phyloP scores from a whole-genome alignment of 192 early-diverging fungal species.

The Coemansia sp. region DNA sequence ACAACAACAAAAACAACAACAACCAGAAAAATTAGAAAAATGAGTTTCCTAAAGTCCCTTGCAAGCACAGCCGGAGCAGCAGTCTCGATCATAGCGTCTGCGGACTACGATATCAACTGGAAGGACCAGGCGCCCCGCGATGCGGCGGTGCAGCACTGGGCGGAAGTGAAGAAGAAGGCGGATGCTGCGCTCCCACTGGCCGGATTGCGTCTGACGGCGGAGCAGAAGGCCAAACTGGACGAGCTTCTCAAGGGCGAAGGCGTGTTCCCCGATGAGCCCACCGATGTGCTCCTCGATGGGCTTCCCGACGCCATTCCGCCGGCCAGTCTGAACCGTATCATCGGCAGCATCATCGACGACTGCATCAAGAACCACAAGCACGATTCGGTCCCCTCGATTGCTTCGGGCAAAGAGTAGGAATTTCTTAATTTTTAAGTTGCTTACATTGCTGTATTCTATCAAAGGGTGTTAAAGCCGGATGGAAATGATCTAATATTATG shows the following conservation, averaged over 20 bases:
- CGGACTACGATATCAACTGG: slow-evolving; percentile 47
- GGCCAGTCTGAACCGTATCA: slow-evolving; percentile 43
- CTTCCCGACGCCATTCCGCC: slow-evolving; percentile 46
- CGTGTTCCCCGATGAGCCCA: slow-evolving; percentile 37
- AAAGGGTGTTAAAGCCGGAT: too few relatives aligned
- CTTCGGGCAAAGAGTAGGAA: slow-evolving; percentile 5
- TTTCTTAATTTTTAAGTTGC: neutral
- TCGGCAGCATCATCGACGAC: slow-evolving; percentile 38
- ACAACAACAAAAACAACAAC: neutral
- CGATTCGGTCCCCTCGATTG: slow-evolving; percentile 8
- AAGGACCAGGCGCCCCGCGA: slow-evolving; percentile 19
- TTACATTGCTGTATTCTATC: too few relatives aligned
- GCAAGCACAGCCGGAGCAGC: slow-evolving; percentile 21
- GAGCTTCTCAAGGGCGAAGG: slow-evolving; percentile 35
- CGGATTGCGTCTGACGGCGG: slow-evolving; percentile 32
- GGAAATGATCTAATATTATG: too few relatives aligned
- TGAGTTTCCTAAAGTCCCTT: slow-evolving; percentile 27
- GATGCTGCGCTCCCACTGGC: slow-evolving; percentile 42
- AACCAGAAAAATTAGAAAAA: slow-evolving; percentile 5
- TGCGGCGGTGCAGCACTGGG: slow-evolving; percentile 34
- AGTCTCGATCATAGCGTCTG: slow-evolving; percentile 30
- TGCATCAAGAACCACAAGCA: slow-evolving; percentile 49
- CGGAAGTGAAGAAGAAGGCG: slow-evolving; percentile 36
- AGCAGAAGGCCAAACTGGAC: slow-evolving; percentile 35
- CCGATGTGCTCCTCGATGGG: slow-evolving; percentile 19